phyloP scores from a whole-genome alignment of 1,284 basidiomycete genomes.

The Cryptococcus deneoformans region DNA sequence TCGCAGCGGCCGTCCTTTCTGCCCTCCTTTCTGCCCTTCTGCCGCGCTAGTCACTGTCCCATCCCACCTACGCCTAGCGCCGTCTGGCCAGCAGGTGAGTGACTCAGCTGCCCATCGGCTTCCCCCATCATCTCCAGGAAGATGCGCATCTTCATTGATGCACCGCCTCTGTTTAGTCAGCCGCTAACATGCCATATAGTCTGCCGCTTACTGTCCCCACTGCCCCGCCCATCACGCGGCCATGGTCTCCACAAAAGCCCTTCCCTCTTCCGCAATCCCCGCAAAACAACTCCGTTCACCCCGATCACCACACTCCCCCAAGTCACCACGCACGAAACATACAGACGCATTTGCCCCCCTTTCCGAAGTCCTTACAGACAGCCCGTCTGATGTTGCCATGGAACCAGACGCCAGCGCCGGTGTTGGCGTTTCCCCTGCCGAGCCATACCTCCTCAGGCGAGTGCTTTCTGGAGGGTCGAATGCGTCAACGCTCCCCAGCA shows the following conservation, averaged over 20 bases:
- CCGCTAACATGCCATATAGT: too few species aligned
- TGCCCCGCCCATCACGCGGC: too few species aligned
- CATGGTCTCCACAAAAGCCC: conserved; percentile 13
- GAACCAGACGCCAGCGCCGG: not conserved
- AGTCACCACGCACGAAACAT: conserved; percentile 5
- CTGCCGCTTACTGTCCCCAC: too few species aligned
- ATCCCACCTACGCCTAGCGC: too few species aligned
- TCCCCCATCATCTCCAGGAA: too few species aligned
- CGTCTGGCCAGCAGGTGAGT: too few species aligned
- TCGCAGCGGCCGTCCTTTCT: too few species aligned
- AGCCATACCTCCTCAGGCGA: conserved; percentile 16
- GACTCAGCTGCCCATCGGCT: too few species aligned
- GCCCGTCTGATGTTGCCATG: not conserved
- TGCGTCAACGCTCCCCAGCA: conserved; percentile 1
- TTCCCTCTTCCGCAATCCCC: not conserved
- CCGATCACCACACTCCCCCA: conserved; percentile 8
- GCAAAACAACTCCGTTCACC: not conserved
- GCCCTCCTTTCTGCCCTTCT: too few species aligned
- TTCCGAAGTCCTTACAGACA: conserved; percentile 10
- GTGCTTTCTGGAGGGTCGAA: conserved; percentile 21
- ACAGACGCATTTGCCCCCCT: conserved; percentile 8
- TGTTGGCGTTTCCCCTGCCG: not conserved
- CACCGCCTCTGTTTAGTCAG: too few species aligned
- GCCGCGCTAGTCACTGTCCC: too few species aligned
- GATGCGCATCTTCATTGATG: too few species aligned